Base-by-base conservation (phyloP, 768 basidiomycete genomes). In the Punctularia strigosozonata region DNA sequence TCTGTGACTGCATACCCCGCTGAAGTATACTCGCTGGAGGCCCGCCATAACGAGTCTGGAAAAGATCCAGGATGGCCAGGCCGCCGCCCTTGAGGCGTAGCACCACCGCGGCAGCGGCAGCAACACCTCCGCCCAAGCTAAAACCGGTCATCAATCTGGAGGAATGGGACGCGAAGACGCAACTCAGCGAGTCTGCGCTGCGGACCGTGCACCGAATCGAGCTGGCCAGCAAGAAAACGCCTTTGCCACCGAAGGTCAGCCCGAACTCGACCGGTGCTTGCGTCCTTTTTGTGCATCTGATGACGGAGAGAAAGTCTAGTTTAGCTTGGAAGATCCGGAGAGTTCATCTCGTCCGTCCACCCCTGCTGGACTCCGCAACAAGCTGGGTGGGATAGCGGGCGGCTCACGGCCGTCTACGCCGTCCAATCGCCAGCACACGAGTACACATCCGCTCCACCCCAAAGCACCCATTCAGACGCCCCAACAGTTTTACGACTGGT, bases 401-500 rank as follows among this genome's bases (percentile, higher is more conserved):
- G 46, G 48, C 4, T 59, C 71, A 5, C 64, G 73, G 23, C 71
- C 75, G 1, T 60, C 67, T 6, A 77, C 75, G 6, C 68, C 69
- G 15, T 31, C 21, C 49, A 21, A 41, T 40, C 19, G 48, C 53
- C 2, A 47, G 54, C 4, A 46, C 53, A 5, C 40, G 43, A 7
- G 53, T 10, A 51, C 60, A 6, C 75, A 82, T 50, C 68, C 77
- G 0, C 61, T 88, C 13, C 80, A 84, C 51, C 84, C 87, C 2
- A 73, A 71, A 36, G 71, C 77, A 28, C 80, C 86, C 4, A 79
- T 98, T 26, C 74, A 82, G 45, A 94, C 90, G 0, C 82, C 91
- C 1, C 89, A 98, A 50, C 90, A 97, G 48, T 94, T 99, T 59
- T 89, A 92, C 54, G 94, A 98, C 61, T 95, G 91, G 82, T 94